Evolutionary conservation across 495 filamentous ascomycete species (phyloP).

Genomic region (Penicillium ucsense): DNA sequence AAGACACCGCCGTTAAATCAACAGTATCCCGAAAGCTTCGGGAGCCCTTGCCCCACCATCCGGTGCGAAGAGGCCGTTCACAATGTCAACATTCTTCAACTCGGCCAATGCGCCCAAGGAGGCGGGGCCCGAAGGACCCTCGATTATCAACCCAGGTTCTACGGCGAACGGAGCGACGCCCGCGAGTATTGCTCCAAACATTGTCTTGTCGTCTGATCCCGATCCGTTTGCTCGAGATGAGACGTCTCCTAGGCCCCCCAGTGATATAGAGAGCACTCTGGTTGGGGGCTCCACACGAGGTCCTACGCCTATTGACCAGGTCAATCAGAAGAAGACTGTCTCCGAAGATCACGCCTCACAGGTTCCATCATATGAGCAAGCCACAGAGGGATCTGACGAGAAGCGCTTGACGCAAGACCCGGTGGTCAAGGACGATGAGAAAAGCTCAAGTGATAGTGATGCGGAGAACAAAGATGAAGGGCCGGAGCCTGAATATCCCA

Average conservation of each 20-base stretch:
- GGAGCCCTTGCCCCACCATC: not conserved
- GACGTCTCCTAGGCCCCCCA: constrained; percentile 9
- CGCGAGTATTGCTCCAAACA: not conserved
- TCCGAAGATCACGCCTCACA: not conserved
- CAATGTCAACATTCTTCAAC: constrained; percentile 11
- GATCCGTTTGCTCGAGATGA: constrained; percentile 3
- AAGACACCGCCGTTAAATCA: too few relatives aligned
- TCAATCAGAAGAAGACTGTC: constrained; percentile 4
- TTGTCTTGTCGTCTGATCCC: not conserved
- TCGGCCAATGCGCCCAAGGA: constrained; percentile 6
- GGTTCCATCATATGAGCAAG: constrained; percentile 1
- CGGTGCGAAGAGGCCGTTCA: not conserved
- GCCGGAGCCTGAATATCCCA: constrained; percentile 38
- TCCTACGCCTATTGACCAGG: constrained; percentile 1
- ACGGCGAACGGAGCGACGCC: not conserved
- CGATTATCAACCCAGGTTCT: not conserved
- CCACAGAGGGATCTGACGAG: constrained; percentile 3
- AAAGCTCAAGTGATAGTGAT: constrained; percentile 4
- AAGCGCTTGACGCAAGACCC: constrained; percentile 1
- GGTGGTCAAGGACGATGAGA: constrained; percentile 3
- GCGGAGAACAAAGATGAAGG: constrained; percentile 27
- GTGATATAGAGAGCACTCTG: constrained; percentile 20
- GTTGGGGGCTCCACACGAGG: constrained; percentile 4
- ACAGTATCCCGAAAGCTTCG: not conserved
- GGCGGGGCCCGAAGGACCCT: not conserved